Conservation (phyloP, 2,329 filamentous ascomycete genomes). For the Pestalotiopsis sp. region DNA sequence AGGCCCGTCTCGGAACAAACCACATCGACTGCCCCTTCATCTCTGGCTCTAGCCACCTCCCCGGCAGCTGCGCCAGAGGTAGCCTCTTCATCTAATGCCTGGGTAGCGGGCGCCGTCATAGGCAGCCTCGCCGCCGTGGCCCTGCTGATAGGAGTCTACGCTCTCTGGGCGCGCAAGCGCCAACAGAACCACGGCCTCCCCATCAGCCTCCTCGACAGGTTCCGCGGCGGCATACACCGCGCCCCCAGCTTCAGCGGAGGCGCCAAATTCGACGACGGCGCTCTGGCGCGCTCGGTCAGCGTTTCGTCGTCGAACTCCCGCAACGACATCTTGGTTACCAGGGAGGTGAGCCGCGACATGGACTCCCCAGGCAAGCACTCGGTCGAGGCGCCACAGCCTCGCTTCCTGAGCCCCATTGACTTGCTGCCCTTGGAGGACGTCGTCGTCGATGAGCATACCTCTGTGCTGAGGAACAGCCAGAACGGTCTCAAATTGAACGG, state of each 20-base stretch:
- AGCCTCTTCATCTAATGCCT: slow-evolving; percentile 25
- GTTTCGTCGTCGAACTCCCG: background rate
- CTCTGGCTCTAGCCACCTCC: background rate
- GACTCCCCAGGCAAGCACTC: background rate
- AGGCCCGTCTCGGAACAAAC: slow-evolving; percentile 1
- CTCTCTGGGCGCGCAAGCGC: slow-evolving; percentile 32
- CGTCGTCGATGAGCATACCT: background rate
- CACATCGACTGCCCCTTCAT: background rate
- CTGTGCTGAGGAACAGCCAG: background rate
- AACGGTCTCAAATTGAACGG: slow-evolving; percentile 1
- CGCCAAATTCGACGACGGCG: background rate
- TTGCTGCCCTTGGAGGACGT: background rate
- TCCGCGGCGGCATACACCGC: background rate
- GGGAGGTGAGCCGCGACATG: background rate
- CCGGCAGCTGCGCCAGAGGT: background rate
- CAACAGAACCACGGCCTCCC: slow-evolving; percentile 2
- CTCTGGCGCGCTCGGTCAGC: background rate
- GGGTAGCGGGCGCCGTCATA: slow-evolving; percentile 37
- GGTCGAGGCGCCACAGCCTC: background rate
- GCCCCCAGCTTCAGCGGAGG: background rate
- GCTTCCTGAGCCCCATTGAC: background rate
- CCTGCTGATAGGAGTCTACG: slow-evolving; percentile 32
- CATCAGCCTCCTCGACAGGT: background rate
- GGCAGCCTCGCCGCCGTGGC: slow-evolving; percentile 34
- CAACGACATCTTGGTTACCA: background rate